phyloP scores from a whole-genome alignment of 106 monocot species.

The Hemerocallis citrina region DNA sequence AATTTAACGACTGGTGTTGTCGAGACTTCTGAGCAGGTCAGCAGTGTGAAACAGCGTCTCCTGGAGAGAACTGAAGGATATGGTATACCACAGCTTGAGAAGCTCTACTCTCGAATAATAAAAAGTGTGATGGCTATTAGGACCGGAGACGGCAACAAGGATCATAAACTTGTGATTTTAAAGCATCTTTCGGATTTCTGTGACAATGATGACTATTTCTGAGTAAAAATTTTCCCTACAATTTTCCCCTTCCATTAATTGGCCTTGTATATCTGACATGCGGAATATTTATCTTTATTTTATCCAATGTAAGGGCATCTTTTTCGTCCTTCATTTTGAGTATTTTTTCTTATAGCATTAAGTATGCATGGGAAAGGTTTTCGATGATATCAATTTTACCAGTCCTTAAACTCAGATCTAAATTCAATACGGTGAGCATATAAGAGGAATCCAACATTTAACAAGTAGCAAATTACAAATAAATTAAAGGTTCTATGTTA shows the following conservation, averaged over 20 bases:
- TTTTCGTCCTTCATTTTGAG: too few species aligned
- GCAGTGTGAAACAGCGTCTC: constrained; percentile 32
- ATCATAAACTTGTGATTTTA: constrained; percentile 48
- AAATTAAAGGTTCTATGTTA: too few species aligned
- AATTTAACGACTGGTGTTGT: constrained; percentile 13
- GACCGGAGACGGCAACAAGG: constrained; percentile 32
- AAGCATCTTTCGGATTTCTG: constrained; percentile 61
- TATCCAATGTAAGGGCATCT: constrained; percentile 2
- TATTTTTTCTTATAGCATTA: too few species aligned
- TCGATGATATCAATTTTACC: too few species aligned
- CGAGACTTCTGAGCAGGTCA: constrained; percentile 37
- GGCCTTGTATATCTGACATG: constrained; percentile 2
- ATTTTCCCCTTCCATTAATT: neutral
- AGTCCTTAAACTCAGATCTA: too few species aligned
- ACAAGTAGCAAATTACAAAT: too few species aligned
- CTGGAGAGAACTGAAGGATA: constrained; percentile 40
- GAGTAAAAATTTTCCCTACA: constrained; percentile 4
- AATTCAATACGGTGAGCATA: too few species aligned
- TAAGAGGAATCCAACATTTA: too few species aligned
- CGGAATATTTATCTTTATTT: neutral
- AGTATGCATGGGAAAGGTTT: too few species aligned
- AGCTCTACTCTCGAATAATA: constrained; percentile 61
- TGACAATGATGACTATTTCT: constrained; percentile 70
- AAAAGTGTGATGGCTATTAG: constrained; percentile 38
- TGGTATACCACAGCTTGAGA: constrained; percentile 78